phyloP scores from a whole-genome alignment of 768 basidiomycete species.

The Pleurotus platypus region DNA sequence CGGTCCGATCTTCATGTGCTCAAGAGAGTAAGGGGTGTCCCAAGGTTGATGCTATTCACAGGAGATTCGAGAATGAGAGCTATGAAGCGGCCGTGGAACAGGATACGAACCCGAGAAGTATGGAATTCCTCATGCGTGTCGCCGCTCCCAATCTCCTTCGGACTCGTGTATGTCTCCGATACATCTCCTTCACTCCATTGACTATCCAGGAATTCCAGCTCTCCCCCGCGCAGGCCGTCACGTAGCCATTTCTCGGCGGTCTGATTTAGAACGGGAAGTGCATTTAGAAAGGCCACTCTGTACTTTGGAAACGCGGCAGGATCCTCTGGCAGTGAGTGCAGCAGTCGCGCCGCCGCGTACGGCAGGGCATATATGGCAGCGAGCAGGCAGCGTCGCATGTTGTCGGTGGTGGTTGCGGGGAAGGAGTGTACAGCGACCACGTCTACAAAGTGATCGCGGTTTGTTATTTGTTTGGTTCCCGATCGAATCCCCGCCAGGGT shows the following conservation, averaged over 20 bases:
- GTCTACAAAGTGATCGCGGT: conserved; percentile 21
- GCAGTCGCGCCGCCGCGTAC: conserved; percentile 35
- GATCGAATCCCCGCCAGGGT: conserved; percentile 6
- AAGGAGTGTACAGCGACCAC: conserved; percentile 21
- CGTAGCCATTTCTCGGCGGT: conserved; percentile 75
- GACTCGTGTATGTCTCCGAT: conserved; percentile 30
- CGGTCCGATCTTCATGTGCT: conserved; percentile 73
- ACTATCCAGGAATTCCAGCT: conserved; percentile 73
- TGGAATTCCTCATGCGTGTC: conserved; percentile 30
- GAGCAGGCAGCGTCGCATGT: background rate
- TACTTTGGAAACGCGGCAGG: conserved; percentile 80
- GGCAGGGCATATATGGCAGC: conserved; percentile 14
- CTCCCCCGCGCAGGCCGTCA: conserved; percentile 70
- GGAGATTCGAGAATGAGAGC: conserved; percentile 17
- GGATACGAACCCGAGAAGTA: conserved; percentile 32
- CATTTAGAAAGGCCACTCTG: conserved; percentile 74
- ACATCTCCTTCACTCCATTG: conserved; percentile 44
- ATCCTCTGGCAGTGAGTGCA: conserved; percentile 78
- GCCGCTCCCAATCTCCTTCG: conserved; percentile 60
- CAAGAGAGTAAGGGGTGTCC: conserved; percentile 47
- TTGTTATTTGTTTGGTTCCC: conserved; percentile 14
- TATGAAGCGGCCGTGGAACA: conserved; percentile 13
- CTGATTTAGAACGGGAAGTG: conserved; percentile 66
- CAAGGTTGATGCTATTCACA: conserved; percentile 16
- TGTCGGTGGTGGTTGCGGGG: conserved; percentile 19